Base-by-base conservation (phyloP, 495 filamentous ascomycete species). In the Podospora sp. region DNA sequence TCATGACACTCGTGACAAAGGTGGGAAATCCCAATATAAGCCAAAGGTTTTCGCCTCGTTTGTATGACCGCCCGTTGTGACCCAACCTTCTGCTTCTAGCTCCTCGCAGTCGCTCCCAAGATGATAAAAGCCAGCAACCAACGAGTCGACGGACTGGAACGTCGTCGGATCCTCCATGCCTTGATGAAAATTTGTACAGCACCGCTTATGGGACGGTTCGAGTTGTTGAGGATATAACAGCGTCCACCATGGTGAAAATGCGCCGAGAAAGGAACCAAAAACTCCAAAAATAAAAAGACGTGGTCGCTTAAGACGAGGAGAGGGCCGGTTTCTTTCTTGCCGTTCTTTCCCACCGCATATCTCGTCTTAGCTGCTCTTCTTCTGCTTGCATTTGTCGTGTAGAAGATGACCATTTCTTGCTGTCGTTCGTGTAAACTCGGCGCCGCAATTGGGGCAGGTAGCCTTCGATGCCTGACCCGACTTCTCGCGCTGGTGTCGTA, bases 401-500 rank as follows among this genome's bases (percentile, higher is more conserved):
- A 88, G 83, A 74, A 96, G 79, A 73, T 97, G 93, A 16, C 93
- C 93, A 75, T 96, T 96, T 29, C 93, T 85, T 26, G 93, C 93
- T 35, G 93, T 97, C 29, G 92, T 96, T 57, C 93, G 83, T 18
- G 93, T 97, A 67, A 97, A 97, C 64, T 96, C 92, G 9, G 93
- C 92, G 20, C 92, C 92, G 72, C 93, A 97, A 65, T 91, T 87
- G 18, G 91, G 92, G 69, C 93, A 97, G 51, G 88, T 88, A 16
- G 92, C 92, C 76, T 96, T 96, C 11, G 90, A 81, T 40, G 94
- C 92, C 20, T 91, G 92, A 9, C 93, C 93, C 1, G 92, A 94
- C 75, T 95, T 96, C 75, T 97, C 93, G n/a, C 93, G 87, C 74
- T 97, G 93, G 73, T 97, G 93, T 46, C 93, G 85, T 6, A 97